Evolutionary conservation across 2,329 filamentous ascomycete species (phyloP), one percentile per base, ranked within the genome.

Genomic region (Exutisphaerella laricina): DNA sequence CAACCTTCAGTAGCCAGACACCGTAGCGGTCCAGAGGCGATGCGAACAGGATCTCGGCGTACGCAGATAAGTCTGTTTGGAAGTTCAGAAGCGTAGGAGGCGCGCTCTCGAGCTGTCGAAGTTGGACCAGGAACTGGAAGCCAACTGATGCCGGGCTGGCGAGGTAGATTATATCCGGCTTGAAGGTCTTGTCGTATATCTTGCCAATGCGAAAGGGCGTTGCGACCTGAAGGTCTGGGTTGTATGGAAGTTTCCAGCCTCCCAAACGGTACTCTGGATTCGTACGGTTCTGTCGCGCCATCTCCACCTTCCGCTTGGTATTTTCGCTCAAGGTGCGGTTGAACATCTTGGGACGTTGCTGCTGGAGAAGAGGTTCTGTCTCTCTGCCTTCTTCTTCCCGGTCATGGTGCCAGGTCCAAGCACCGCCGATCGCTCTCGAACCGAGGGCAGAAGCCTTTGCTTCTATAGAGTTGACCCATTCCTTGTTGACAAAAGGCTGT

Each of bases 51-150:
- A 85, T 83, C 36, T 76, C 72, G 55, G 79, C 81, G 59, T 85
- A 86, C 1, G 80, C 80, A 0, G 79, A 77, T 7, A 86, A 66
- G 57, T 85, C 82, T 1, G 82, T 86, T 61, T 85, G 82, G 51
- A 84, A 85, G 60, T 85, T 86, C 59, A 81, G 75, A 31, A 85
- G 69, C 1, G 83, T 68, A 1, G 80, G 73, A 30, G 79, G 78
- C 6, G 69, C 68, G 22, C 74, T 66, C 16, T 60, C 61, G 41
- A 83, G 71, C 51, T 83, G 80, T 32, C 78, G 73, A 38, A 84
- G 66, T 58, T 85, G 80, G n/a, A 85, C 68, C 63, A 85, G 72
- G 41, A 85, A 76, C 50, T 85, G 82, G 54, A 85, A 85, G 3
- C 82, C 82, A 2, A 85, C 66, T 4, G 78, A 82, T 2, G 82